A percentile compares a stretch with the other conserved stretches of the same genome.
phyloP scores from a whole-genome alignment of 2,329 filamentous ascomycete species.

The Ceratocystis albifundus region DNA sequence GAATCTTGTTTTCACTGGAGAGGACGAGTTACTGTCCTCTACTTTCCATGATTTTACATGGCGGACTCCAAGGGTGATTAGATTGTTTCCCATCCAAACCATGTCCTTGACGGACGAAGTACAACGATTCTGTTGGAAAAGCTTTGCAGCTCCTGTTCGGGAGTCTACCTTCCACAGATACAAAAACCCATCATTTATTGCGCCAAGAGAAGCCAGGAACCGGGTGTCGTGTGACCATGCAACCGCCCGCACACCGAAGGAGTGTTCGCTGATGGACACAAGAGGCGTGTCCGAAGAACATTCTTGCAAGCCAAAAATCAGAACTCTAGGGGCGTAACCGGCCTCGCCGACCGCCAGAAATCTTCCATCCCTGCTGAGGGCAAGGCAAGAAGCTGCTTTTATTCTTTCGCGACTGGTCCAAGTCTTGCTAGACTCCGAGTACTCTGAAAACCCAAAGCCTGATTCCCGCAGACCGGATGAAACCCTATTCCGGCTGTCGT shows the following conservation, averaged over 20 bases:
- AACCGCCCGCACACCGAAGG: slow-evolving; percentile 75
- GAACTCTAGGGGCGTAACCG: slow-evolving; percentile 79
- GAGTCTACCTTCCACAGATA: slow-evolving; percentile 81
- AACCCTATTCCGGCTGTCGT: slow-evolving; percentile 50
- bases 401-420: slow-evolving; percentile 87
- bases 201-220: slow-evolving; percentile 78
- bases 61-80: slow-evolving; percentile 79
- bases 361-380: slow-evolving; percentile 74
- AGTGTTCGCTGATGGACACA: slow-evolving; percentile 78
- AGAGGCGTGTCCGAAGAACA: slow-evolving; percentile 69
- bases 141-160: slow-evolving; percentile 64
- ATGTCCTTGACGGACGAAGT: slow-evolving; percentile 77
- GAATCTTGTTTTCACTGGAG: slow-evolving; percentile 53
- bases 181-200: slow-evolving; percentile 84
- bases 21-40: slow-evolving; percentile 50
- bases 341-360: slow-evolving; percentile 91
- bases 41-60: slow-evolving; percentile 91
- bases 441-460: slow-evolving; percentile 37
- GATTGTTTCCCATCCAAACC: slow-evolving; percentile 73
- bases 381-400: slow-evolving; percentile 85
- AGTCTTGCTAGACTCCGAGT: slow-evolving; percentile 56
- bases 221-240: slow-evolving; percentile 81
- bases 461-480: slow-evolving; percentile 40
- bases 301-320: slow-evolving; percentile 79
- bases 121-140: slow-evolving; percentile 82